These are phyloP conservation scores for Penicillium nordicum DNA, from an alignment of 2,329 filamentous ascomycete species.

Conservation along the genomic window DNA sequence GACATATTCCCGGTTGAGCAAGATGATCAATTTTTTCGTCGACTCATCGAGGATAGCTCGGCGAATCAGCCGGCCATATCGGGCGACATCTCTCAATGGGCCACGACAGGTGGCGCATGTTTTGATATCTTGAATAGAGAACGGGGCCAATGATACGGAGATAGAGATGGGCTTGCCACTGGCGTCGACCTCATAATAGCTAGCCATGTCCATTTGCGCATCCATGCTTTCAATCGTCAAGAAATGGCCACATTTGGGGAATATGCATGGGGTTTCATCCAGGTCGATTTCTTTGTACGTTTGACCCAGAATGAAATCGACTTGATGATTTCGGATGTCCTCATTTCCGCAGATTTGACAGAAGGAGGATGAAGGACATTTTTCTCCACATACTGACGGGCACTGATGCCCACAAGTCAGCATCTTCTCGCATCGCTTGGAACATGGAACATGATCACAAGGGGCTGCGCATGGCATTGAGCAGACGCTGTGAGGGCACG, in stretches of 20 bases:
- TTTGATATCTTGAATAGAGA: conserved; percentile 51
- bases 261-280: conserved; percentile 58
- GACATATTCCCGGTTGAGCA: conserved; percentile 46
- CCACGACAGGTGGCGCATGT: conserved; percentile 60
- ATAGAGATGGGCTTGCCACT: conserved; percentile 25
- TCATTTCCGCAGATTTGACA: conserved; percentile 56
- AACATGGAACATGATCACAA: conserved; percentile 65
- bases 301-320: conserved; percentile 57
- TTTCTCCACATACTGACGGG: conserved; percentile 63
- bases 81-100: conserved; percentile 54
- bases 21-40: conserved; percentile 62
- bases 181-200: conserved; percentile 29
- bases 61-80: conserved; percentile 62
- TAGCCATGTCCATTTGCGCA: conserved; percentile 53
- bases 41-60: conserved; percentile 60
- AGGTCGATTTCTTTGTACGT: conserved; percentile 58
- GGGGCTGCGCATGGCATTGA: conserved; percentile 63
- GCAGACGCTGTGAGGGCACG: conserved; percentile 53
- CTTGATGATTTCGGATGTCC: conserved; percentile 46
- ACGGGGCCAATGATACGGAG: conserved; percentile 40
- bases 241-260: conserved; percentile 63
- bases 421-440: conserved; percentile 52
- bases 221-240: conserved; percentile 61
- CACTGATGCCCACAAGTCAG: conserved; percentile 62
- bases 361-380: conserved; percentile 51